A percentile compares a stretch with the other conserved stretches of the same genome.
Evolutionary conservation across 2,329 filamentous ascomycete species (phyloP).

Genomic region (Pestalotiopsis sp.): DNA sequence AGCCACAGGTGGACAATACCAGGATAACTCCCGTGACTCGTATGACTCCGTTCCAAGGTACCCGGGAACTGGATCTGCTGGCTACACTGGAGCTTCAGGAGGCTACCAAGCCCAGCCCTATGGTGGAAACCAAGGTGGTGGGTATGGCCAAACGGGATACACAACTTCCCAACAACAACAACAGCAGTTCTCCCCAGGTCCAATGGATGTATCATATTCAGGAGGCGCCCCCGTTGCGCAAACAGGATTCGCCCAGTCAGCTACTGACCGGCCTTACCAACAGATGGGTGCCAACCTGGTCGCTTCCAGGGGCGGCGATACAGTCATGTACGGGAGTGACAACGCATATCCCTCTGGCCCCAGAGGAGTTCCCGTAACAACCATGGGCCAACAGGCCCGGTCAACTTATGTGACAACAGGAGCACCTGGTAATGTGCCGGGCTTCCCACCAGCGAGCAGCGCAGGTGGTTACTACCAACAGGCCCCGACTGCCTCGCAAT

Average conservation of each 20-base stretch:
- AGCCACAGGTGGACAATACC: conserved; percentile 30
- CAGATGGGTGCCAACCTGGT: conserved; percentile 29
- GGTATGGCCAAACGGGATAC: conserved; percentile 31
- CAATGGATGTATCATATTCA: conserved; percentile 29
- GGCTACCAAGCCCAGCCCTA: conserved; percentile 33
- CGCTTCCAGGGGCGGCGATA: conserved; percentile 20
- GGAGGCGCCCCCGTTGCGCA: conserved; percentile 25
- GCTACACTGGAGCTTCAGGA: conserved; percentile 50
- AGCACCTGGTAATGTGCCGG: conserved; percentile 25
- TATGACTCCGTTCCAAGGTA: conserved; percentile 50
- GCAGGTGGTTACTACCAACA: conserved; percentile 35
- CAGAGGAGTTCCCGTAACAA: conserved; percentile 30
- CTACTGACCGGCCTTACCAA: conserved; percentile 33
- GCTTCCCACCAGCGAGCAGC: conserved; percentile 29
- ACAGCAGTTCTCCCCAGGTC: conserved; percentile 24
- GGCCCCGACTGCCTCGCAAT: conserved; percentile 36
- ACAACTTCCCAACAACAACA: conserved; percentile 27
- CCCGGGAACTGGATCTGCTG: conserved; percentile 51
- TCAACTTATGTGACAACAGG: conserved; percentile 35
- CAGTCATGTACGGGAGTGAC: conserved; percentile 25
- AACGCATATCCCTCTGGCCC: conserved; percentile 27
- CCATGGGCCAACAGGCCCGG: conserved; percentile 30
- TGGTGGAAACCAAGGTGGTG: conserved; percentile 34
- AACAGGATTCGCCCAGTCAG: conserved; percentile 30
- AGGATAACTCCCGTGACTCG: conserved; percentile 39